Base-by-base conservation (phyloP, 1,284 basidiomycete genomes). In the Ceratobasidium papillatum region DNA sequence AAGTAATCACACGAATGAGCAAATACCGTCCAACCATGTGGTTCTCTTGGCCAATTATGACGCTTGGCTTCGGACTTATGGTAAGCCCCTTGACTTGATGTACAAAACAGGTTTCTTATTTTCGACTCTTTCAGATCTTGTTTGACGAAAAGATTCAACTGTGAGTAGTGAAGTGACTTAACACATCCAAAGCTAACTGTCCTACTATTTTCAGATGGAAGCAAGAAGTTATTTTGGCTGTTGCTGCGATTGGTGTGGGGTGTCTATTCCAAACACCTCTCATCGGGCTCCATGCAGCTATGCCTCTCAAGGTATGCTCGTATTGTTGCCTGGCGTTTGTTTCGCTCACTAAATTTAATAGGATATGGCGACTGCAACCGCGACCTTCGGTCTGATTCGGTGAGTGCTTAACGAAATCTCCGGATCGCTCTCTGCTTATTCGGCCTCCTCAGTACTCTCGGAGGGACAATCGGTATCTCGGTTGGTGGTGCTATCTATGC, bases 401-500 rank as follows among this genome's bases (percentile, higher is more conserved):
- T 77, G 38, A n/a, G 64, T n/a, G n/a, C n/a, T 41, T 41, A 1
- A 49, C 7, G 17, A 47, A 22, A 22, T 32, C 34, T 36, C 49
- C 27, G 3, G 19, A 11, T 30, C 1, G 68, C 58, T n/a, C 5
- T n/a, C 25, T 32, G 47, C 64, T 66, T 22, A 69, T 56, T 30
- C 36, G 27, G 19, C 17, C 22, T 2, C 22, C 17, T 56, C 64
- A 77, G 81, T 1, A 79, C 78, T 12, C 65, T 81, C 3, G 79
- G 79, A 12, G 80, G 80, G 0, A 81, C 81, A 0, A 78, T 80
- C 47, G 81, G 81, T 1, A 79, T 82, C 64, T 77, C 78, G 1
- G 69, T 79, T n/a, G 78, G 78, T 2, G 78, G 79, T 14, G 79
- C 80, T 0, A 78, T 82, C 43, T 81, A 80, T 65, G 77, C 76